phyloP scores from a whole-genome alignment of 2,329 filamentous ascomycete species.

The Scorias spongiosa region DNA sequence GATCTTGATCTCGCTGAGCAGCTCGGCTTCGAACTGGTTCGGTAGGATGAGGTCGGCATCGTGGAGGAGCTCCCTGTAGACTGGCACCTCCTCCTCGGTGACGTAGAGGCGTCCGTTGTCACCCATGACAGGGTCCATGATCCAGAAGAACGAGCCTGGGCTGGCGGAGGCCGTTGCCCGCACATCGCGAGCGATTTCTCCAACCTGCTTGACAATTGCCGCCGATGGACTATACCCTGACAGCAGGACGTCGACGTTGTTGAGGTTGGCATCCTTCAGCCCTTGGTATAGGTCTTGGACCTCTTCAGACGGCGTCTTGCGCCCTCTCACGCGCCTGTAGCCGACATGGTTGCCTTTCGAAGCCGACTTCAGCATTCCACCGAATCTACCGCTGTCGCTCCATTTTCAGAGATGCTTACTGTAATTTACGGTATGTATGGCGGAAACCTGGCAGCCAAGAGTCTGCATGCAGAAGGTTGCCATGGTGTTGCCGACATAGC shows the following conservation, averaged over 20 bases:
- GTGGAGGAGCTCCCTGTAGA: conserved; percentile 64
- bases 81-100: conserved; percentile 76
- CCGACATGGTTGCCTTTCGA: conserved; percentile 78
- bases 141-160: conserved; percentile 84
- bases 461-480: conserved; percentile 89
- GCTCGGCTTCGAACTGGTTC: conserved; percentile 95
- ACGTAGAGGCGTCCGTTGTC: conserved; percentile 90
- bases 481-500: conserved; percentile 97
- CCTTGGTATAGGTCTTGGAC: conserved; percentile 75
- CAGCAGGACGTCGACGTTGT: conserved; percentile 87
- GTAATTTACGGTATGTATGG: conserved; percentile 93
- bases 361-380: conserved; percentile 69
- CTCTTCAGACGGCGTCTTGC: conserved; percentile 63
- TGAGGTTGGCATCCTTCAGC: conserved; percentile 66
- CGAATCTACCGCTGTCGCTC: conserved; percentile 81
- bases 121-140: conserved; percentile 95
- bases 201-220: conserved; percentile 68
- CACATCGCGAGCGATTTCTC: conserved; percentile 67
- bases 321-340: conserved; percentile 78
- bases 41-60: conserved; percentile 85
- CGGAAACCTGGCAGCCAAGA: conserved; percentile 82
- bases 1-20: conserved; percentile 75
- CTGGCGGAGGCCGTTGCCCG: conserved; percentile 41
- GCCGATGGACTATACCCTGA: conserved; percentile 90
- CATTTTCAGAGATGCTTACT: conserved; percentile 68